phyloP scores from a whole-genome alignment of 495 filamentous ascomycete genomes.

The Lophiotrema nucula region DNA sequence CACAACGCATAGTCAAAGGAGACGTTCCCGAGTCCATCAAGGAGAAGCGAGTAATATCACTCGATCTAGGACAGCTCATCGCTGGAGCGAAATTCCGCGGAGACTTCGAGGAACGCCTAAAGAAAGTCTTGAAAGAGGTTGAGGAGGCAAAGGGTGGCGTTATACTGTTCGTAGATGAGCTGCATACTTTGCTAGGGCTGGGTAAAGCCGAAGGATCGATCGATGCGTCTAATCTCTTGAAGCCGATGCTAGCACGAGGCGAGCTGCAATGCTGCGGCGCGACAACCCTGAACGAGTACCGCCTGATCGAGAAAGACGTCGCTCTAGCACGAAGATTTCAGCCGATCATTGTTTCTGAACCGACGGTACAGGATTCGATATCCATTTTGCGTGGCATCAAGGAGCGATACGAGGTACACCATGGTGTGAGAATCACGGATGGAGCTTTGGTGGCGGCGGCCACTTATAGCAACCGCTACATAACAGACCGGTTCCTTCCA shows the following conservation, averaged over 20 bases:
- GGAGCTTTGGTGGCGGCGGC: slow-evolving; percentile 89
- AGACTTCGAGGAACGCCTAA: slow-evolving; percentile 93
- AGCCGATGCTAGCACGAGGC: slow-evolving; percentile 87
- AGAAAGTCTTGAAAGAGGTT: slow-evolving; percentile 86
- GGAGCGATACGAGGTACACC: slow-evolving; percentile 94
- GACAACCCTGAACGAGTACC: slow-evolving; percentile 88
- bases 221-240: slow-evolving; percentile 92
- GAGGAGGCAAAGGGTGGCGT: slow-evolving; percentile 83
- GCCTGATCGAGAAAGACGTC: slow-evolving; percentile 92
- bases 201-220: slow-evolving; percentile 95
- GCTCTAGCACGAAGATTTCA: slow-evolving; percentile 91
- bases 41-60: slow-evolving; percentile 80
- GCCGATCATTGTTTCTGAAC: slow-evolving; percentile 85
- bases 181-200: slow-evolving; percentile 86
- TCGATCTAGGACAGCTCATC: slow-evolving; percentile 89
- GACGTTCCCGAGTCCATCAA: slow-evolving; percentile 97
- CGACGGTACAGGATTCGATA: slow-evolving; percentile 86
- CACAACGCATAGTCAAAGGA: slow-evolving; percentile 83
- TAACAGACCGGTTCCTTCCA: slow-evolving; percentile 91
- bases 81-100: slow-evolving; percentile 94
- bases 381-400: slow-evolving; percentile 96
- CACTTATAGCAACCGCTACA: slow-evolving; percentile 89
- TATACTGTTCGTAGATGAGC: slow-evolving; percentile 93
- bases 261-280: slow-evolving; percentile 95
- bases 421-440: slow-evolving; percentile 91